Base-by-base conservation (phyloP, 2,329 filamentous ascomycete species). In the Esteya vermicola region DNA sequence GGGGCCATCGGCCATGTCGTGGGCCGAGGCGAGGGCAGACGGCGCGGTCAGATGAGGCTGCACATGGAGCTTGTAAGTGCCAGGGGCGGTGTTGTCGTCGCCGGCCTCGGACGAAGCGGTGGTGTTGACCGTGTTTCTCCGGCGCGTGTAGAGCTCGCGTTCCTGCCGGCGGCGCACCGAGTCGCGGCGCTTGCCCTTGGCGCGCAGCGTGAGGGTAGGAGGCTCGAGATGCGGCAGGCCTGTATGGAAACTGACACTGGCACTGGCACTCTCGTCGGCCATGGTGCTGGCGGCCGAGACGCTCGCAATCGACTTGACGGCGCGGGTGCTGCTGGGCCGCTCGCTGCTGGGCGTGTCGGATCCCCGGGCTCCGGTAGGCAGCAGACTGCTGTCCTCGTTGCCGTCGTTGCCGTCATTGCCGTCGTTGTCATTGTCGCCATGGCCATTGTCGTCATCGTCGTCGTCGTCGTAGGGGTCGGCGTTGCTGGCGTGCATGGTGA, bases 401-500 rank as follows among this genome's bases (percentile, higher is more conserved):
- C 26, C 14, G 19, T 16, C 9, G 12, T 4, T 21, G 9, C 9
- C 16, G 21, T 21, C n/a, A 20, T 35, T 31, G 32, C 9, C 31
- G 41, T 37, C 22, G 35, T 30, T 36, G 12, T n/a, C 28, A n/a
- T 7, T 8, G 28, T 9, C 14, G 28, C 28, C 16, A n/a, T 9
- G 7, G 16, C 30, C 14, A 14, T 16, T 6, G 12, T 4, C 22
- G 7, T 9, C 19, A 18, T 19, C 16, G 19, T 33, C 31, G 31
- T 14, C 33, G 42, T 39, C 22, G 35, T 27, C 36, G 22, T 39
- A 72, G 41, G 79, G 74, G 26, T 79, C 72, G 41, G 75, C 13
- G 30, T 30, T 67, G 43, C 83, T 75, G 20, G 86, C 88, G 56
- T 98, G 91, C 89, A 98, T 96, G 0, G 91, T 96, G 31, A 98